Evolutionary conservation across 768 basidiomycete genomes (phyloP).

Genomic region (Rhizopogon vulgaris): DNA sequence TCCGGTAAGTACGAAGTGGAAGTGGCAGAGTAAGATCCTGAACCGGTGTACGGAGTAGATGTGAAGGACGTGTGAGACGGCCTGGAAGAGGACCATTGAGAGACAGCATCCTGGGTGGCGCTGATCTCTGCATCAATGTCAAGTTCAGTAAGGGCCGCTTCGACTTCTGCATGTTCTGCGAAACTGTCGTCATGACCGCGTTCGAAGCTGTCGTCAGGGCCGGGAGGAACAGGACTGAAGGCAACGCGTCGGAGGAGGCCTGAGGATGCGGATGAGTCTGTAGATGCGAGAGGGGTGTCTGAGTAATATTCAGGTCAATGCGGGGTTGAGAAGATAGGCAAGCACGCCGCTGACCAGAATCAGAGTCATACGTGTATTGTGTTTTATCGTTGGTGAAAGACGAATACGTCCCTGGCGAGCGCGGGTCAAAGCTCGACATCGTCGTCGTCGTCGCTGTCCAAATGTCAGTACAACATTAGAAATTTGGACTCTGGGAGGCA

Average conservation of each 20-base stretch:
- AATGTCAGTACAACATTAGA: constrained; percentile 1
- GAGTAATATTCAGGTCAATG: constrained; percentile 2
- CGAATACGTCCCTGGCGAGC: constrained; percentile 58
- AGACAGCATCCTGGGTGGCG: constrained; percentile 57
- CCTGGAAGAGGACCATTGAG: constrained; percentile 52
- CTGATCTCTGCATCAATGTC: constrained; percentile 70
- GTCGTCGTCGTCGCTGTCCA: neutral
- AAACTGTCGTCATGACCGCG: constrained; percentile 9
- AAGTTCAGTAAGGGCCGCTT: constrained; percentile 57
- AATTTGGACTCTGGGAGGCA: constrained; percentile 15
- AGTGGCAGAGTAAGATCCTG: constrained; percentile 25
- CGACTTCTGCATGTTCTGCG: constrained; percentile 50
- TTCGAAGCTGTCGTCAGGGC: constrained; percentile 8
- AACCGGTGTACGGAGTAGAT: constrained; percentile 26
- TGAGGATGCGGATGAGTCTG: constrained; percentile 23
- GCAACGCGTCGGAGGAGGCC: constrained; percentile 8
- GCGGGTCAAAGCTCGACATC: constrained; percentile 33
- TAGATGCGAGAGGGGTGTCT: constrained; percentile 45
- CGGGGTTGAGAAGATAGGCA: neutral
- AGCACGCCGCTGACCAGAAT: constrained; percentile 39
- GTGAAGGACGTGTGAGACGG: neutral
- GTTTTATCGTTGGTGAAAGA: constrained; percentile 46
- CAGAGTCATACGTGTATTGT: constrained; percentile 46
- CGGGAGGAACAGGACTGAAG: constrained; percentile 4
- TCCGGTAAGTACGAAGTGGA: constrained; percentile 24